Percentiles rank a stretch among this genome's conserved stretches.
Evolutionary conservation across 805 yeast genomes (phyloP).

Genomic region (Yamadazyma philogaea): DNA sequence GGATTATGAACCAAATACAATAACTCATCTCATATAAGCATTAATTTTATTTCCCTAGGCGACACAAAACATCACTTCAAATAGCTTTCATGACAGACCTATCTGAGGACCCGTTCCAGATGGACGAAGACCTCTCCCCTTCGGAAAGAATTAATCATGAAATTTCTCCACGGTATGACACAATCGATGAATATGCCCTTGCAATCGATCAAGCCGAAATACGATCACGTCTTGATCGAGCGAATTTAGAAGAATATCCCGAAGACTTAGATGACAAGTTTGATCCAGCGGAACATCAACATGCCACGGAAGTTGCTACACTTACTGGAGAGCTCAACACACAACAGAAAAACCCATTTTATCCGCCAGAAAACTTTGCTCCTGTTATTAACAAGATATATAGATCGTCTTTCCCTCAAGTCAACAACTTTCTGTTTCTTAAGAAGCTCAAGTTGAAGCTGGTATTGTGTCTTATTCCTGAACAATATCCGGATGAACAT

Average conservation of each 20-base stretch:
- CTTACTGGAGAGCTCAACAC: not conserved
- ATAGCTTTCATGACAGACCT: constrained; percentile 24
- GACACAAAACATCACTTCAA: not conserved
- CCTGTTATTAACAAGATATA: constrained; percentile 72
- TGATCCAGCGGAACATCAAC: constrained; percentile 21
- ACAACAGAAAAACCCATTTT: constrained; percentile 21
- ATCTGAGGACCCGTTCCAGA: constrained; percentile 41
- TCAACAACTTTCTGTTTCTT: constrained; percentile 75
- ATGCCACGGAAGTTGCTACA: not conserved
- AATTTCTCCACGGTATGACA: constrained; percentile 17
- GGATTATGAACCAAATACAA: constrained; percentile 4
- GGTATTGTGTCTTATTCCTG: constrained; percentile 83
- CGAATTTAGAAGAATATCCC: constrained; percentile 29
- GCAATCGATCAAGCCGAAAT: constrained; percentile 21
- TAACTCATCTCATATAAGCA: not conserved
- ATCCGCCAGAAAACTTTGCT: constrained; percentile 90
- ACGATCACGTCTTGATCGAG: constrained; percentile 31
- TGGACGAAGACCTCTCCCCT: constrained; percentile 38
- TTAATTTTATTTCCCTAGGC: not conserved
- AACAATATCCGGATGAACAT: constrained; percentile 83
- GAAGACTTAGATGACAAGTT: constrained; percentile 43
- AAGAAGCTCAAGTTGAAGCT: constrained; percentile 62
- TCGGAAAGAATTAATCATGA: constrained; percentile 5
- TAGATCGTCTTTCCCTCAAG: constrained; percentile 85
- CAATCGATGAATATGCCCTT: constrained; percentile 10